These are phyloP conservation scores for Syzygium syzygioides DNA, from an alignment of 441 rosid species.

Conservation along the genomic window DNA sequence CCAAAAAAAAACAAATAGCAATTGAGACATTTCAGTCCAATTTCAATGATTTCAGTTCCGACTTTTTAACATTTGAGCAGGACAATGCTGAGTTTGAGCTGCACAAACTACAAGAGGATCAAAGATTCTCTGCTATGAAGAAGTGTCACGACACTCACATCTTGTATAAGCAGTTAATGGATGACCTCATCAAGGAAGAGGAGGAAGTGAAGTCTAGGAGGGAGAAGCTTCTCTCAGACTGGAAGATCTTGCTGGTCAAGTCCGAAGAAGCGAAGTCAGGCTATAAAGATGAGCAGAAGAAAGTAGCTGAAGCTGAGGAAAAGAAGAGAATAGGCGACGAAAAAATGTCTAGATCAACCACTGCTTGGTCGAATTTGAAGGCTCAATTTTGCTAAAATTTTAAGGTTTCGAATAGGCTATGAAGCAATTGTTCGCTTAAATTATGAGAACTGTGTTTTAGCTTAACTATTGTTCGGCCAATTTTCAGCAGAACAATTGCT, in stretches of 20 bases:
- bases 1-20: neutral
- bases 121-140: neutral
- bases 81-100: conserved; percentile 3
- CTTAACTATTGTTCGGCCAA: neutral
- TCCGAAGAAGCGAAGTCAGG: too few relatives aligned
- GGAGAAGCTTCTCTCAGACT: neutral
- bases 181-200: neutral
- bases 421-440: too few relatives aligned
- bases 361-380: too few relatives aligned
- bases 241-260: too few relatives aligned
- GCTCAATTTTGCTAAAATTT: too few relatives aligned
- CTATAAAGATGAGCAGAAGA: too few relatives aligned
- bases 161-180: neutral
- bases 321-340: neutral
- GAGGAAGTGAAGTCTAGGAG: neutral
- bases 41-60: neutral
- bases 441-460: too few relatives aligned
- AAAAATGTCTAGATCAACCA: neutral
- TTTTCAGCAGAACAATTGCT: neutral
- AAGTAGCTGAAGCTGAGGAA: neutral
- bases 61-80: neutral
- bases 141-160: neutral
- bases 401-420: too few relatives aligned
- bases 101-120: neutral
- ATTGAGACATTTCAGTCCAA: neutral